Evolutionary conservation across 768 basidiomycete genomes (phyloP).

Genomic region (Dentipellis sp.): DNA sequence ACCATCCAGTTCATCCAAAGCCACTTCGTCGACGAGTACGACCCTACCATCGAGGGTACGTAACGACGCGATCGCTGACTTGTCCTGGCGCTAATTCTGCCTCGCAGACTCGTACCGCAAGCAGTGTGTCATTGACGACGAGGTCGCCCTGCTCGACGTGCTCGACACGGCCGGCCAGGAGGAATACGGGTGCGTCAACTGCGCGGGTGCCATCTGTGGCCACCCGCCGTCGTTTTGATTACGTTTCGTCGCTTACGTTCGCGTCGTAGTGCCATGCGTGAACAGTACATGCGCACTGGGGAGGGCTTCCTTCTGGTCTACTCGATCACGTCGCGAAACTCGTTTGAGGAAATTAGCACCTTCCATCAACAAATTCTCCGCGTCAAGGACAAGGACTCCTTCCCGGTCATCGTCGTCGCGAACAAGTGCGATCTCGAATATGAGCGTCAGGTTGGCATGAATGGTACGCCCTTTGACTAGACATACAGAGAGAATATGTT

Average conservation of each 20-base stretch:
- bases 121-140: slow-evolving; percentile 96
- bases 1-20: slow-evolving; percentile 99
- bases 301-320: slow-evolving; percentile 98
- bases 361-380: slow-evolving; percentile 96
- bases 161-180: slow-evolving; percentile 97
- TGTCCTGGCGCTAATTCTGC: background rate
- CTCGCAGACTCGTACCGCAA: slow-evolving; percentile 87
- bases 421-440: slow-evolving; percentile 97
- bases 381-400: slow-evolving; percentile 92
- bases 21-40: slow-evolving; percentile 87
- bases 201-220: too few relatives aligned
- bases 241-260: background rate
- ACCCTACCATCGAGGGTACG: slow-evolving; percentile 90
- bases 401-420: slow-evolving; percentile 95
- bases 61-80: slow-evolving; percentile 3
- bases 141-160: slow-evolving; percentile 94
- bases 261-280: slow-evolving; percentile 80
- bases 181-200: slow-evolving; percentile 81
- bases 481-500: background rate
- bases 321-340: slow-evolving; percentile 95
- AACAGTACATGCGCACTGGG: slow-evolving; percentile 98
- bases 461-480: slow-evolving; percentile 44
- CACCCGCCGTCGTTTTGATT: background rate
- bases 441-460: slow-evolving; percentile 93
- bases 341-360: slow-evolving; percentile 93